A percentile compares a stretch with the other conserved stretches of the same genome.
These are phyloP conservation scores for Saxophila tyrrhenica DNA, from an alignment of 495 filamentous ascomycete genomes.

Conservation along the genomic window DNA sequence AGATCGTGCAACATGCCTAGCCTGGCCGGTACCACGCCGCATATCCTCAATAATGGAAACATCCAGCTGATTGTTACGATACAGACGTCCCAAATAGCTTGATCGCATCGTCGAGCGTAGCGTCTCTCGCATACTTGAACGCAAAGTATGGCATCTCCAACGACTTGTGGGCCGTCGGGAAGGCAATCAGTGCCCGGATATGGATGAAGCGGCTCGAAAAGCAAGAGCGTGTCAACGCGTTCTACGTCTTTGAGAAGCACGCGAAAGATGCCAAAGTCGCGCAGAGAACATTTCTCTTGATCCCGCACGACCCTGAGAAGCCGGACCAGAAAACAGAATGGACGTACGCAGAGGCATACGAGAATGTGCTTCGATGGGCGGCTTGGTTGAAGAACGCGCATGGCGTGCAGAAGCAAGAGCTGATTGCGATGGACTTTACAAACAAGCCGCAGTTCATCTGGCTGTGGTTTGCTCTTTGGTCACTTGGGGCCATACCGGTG, in stretches of 20 bases:
- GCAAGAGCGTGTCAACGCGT: slow-evolving; percentile 56
- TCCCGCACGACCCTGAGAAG: slow-evolving; percentile 22
- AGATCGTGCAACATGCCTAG: background rate
- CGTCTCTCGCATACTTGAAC: slow-evolving; percentile 70
- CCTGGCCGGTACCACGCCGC: background rate
- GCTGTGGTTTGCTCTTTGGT: slow-evolving; percentile 77
- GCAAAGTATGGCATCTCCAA: slow-evolving; percentile 56
- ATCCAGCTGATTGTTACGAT: too few relatives aligned
- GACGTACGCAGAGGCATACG: slow-evolving; percentile 74
- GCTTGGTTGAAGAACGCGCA: slow-evolving; percentile 67
- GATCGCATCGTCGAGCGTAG: slow-evolving; percentile 42
- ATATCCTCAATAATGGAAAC: too few relatives aligned
- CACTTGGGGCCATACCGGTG: slow-evolving; percentile 78
- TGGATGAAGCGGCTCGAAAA: slow-evolving; percentile 33
- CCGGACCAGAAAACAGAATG: slow-evolving; percentile 50
- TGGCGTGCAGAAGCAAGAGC: slow-evolving; percentile 58
- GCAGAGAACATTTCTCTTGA: slow-evolving; percentile 55
- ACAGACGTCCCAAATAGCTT: background rate
- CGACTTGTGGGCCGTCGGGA: slow-evolving; percentile 48
- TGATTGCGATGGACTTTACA: slow-evolving; percentile 82
- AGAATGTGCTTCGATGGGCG: slow-evolving; percentile 63
- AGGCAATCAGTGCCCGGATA: slow-evolving; percentile 35
- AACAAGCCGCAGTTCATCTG: slow-evolving; percentile 78
- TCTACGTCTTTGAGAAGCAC: slow-evolving; percentile 65
- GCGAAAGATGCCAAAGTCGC: slow-evolving; percentile 48